Base-by-base conservation (phyloP, 495 filamentous ascomycete genomes). In the Aspergillus ellipticus region DNA sequence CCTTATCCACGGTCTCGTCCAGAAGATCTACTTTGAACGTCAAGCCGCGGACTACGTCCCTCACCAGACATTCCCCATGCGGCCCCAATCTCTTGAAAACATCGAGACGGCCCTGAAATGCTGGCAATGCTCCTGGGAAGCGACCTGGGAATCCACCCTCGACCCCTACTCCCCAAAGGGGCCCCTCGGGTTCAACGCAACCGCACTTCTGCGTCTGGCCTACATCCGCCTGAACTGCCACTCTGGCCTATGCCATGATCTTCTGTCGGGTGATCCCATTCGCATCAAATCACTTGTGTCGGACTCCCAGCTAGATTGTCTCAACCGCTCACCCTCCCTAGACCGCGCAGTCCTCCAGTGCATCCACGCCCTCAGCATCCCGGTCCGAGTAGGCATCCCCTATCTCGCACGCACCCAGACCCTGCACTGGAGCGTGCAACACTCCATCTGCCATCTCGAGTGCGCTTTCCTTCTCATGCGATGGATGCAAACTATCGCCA, bases 341-440 rank as follows among this genome's bases (percentile, higher is more conserved):
- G 54, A 53, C 3, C 62, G 64, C 11, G 70, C 73, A 6, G 58
- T 73, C 4, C 54, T 72, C 1, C 63, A 76, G 17, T 61, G 66
- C 6, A 63, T 62, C 1, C 73, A 76, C 49, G 71, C 71, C 13
- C 53, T 76, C 13, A 74, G 70, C 33, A 67, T 74, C 21, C 71
- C 70, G 0, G 60, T 74, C 13, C 61, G 62, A 24, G 63, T 76
- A 11, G 73, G 42, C 1, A 79, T 85, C 16, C 79, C 76, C 28
- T 81, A 80, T 53, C 79, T 86, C 11, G 80, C 83, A 10, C 77
- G 74, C 49, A 83, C 78, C 0, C 82, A 85, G 59, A 80, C 79
- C 2, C 68, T 77, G 10, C 74, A 81, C 58, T 85, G 83, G 83
- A 82, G 79, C 51, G 80, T 84, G 60, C 81, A 85, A 56, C 79